A percentile compares a stretch with the other conserved stretches of the same genome.
Conservation (phyloP, 352 stramenopile genomes). For the Globisporangium cylindrosporum region DNA sequence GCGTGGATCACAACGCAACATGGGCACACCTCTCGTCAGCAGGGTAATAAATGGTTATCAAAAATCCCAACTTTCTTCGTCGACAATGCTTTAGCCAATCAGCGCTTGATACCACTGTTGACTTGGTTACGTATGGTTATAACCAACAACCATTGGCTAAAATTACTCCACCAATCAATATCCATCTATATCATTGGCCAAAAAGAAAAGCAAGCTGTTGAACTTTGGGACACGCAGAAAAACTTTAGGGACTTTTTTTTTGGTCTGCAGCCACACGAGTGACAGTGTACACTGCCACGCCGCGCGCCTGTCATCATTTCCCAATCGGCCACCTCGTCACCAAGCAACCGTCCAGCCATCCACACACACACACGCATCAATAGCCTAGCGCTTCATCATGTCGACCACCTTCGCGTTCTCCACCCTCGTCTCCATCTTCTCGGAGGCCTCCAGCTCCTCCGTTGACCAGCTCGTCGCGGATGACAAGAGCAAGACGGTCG, state of each 20-base stretch:
- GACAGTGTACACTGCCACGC: neutral
- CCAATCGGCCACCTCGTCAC: neutral
- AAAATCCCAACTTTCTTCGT: too few relatives aligned
- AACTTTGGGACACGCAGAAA: neutral
- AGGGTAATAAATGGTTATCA: too few relatives aligned
- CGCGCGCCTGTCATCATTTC: neutral
- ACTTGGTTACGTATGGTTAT: neutral
- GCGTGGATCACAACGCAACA: too few relatives aligned
- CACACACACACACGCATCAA: neutral
- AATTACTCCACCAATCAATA: neutral
- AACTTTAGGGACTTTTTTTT: neutral
- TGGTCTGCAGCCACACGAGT: neutral
- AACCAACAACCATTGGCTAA: neutral
- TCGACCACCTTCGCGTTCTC: slow-evolving; percentile 12
- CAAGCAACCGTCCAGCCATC: neutral
- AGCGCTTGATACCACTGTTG: too few relatives aligned
- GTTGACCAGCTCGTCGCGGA: slow-evolving; percentile 32
- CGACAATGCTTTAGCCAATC: too few relatives aligned
- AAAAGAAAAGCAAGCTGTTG: neutral
- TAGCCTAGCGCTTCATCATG: neutral
- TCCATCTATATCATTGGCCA: neutral
- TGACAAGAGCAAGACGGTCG: slow-evolving; percentile 21
- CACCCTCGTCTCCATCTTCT: slow-evolving; percentile 14
- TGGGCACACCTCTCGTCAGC: too few relatives aligned
- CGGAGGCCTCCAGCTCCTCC: neutral